Percentiles rank a stretch among this genome's conserved stretches.
Conservation (phyloP, 495 filamentous ascomycete species). For the Penicillium angulare region DNA sequence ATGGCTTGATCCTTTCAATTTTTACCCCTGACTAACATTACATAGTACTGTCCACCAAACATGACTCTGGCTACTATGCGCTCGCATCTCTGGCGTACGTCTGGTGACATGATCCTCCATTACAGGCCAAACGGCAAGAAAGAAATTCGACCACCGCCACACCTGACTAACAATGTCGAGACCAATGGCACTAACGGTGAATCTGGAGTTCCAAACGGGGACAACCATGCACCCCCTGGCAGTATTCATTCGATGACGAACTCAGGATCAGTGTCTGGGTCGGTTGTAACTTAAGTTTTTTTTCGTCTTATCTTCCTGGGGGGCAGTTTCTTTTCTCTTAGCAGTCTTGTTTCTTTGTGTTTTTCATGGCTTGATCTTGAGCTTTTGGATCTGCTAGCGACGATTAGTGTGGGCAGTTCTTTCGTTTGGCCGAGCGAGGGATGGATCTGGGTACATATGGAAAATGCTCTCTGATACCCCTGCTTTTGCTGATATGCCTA, state of each 20-base stretch:
- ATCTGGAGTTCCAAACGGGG: not conserved
- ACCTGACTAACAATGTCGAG: slow-evolving; percentile 17
- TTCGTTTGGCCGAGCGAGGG: slow-evolving; percentile 7
- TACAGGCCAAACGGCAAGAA: slow-evolving; percentile 90
- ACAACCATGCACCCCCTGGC: slow-evolving; percentile 19
- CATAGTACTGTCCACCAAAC: slow-evolving; percentile 58
- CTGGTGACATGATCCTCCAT: slow-evolving; percentile 82
- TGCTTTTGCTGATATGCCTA: slow-evolving; percentile 8
- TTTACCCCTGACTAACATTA: slow-evolving; percentile 10
- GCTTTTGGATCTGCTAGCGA: slow-evolving; percentile 11
- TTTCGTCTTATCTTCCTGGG: too few species aligned
- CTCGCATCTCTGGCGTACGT: slow-evolving; percentile 87
- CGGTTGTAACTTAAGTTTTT: slow-evolving; percentile 21
- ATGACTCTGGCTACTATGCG: slow-evolving; percentile 93
- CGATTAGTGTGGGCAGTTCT: slow-evolving; percentile 4
- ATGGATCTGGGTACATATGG: slow-evolving; percentile 20
- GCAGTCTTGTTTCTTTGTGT: not conserved
- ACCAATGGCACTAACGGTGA: slow-evolving; percentile 24
- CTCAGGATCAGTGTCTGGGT: slow-evolving; percentile 33
- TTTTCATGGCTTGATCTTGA: not conserved
- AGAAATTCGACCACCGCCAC: slow-evolving; percentile 31
- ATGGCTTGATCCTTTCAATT: slow-evolving; percentile 5
- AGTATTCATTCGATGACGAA: slow-evolving; percentile 40
- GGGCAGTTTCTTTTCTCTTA: slow-evolving; percentile 2
- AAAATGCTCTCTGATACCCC: slow-evolving; percentile 16